Evolutionary conservation across 768 basidiomycete genomes (phyloP).

Genomic region (Lyophyllum atratum): DNA sequence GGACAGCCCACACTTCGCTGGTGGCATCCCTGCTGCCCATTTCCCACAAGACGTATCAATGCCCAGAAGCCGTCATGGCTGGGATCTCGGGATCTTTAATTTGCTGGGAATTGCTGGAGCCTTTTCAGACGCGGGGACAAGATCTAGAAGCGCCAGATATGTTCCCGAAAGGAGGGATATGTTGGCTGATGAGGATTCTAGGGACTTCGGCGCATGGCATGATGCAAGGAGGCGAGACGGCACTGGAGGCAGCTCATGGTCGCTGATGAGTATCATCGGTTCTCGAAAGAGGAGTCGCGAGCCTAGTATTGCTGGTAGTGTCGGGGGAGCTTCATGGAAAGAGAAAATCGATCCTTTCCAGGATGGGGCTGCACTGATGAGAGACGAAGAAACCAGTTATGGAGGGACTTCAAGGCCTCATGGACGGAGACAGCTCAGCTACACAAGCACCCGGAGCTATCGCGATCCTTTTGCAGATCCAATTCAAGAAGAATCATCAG

Average conservation of each 20-base stretch:
- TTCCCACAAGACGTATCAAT: conserved; percentile 17
- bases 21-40: conserved; percentile 33
- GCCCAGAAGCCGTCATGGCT: conserved; percentile 10
- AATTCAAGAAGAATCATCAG: conserved; percentile 30
- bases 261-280: conserved; percentile 48
- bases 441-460: conserved; percentile 43
- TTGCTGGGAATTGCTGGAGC: conserved; percentile 29
- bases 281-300: conserved; percentile 40
- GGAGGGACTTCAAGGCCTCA: conserved; percentile 24
- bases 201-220: conserved; percentile 49
- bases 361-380: conserved; percentile 41
- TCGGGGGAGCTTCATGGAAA: conserved; percentile 32
- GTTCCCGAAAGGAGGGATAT: conserved; percentile 59
- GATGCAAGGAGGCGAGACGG: conserved; percentile 37
- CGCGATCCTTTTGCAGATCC: conserved; percentile 52
- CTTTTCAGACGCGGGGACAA: conserved; percentile 30
- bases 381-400: conserved; percentile 33
- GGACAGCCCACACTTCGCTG: conserved; percentile 26
- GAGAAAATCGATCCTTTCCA: conserved; percentile 56
- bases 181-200: conserved; percentile 75
- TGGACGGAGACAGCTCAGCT: conserved; percentile 35
- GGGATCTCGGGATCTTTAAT: conserved; percentile 20
- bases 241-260: conserved; percentile 54
- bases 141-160: conserved; percentile 24
- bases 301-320: conserved; percentile 33